Evolutionary conservation across 1,284 basidiomycete genomes (phyloP).

Genomic region (Bondarzewia mesenterica): DNA sequence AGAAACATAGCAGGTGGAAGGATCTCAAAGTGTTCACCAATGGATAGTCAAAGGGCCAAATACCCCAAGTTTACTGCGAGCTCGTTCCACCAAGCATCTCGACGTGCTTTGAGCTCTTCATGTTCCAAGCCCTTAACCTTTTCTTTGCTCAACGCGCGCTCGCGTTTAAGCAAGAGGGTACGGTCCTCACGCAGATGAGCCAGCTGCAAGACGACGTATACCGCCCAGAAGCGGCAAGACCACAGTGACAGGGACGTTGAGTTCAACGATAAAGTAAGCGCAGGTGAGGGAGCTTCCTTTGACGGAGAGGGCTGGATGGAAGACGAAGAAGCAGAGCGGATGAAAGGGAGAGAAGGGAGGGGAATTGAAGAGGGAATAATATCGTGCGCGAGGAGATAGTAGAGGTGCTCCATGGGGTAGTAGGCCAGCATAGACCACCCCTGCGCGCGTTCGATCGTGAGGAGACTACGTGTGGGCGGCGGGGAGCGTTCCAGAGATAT

Average conservation of each 20-base stretch:
- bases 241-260: slow-evolving; percentile 44
- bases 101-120: slow-evolving; percentile 47
- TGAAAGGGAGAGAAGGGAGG: slow-evolving; percentile 32
- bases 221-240: slow-evolving; percentile 73
- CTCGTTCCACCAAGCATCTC: slow-evolving; percentile 69
- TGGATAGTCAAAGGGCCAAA: slow-evolving; percentile 76
- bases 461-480: slow-evolving; percentile 57
- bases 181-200: slow-evolving; percentile 62
- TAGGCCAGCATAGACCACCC: slow-evolving; percentile 80
- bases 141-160: slow-evolving; percentile 48
- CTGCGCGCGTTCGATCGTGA: slow-evolving; percentile 74
- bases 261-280: slow-evolving; percentile 29
- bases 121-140: slow-evolving; percentile 50
- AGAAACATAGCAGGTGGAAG: slow-evolving; percentile 1
- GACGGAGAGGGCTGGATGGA: not conserved
- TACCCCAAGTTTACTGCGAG: slow-evolving; percentile 69
- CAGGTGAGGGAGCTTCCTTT: slow-evolving; percentile 14
- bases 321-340: slow-evolving; percentile 12
- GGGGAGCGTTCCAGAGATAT: slow-evolving; percentile 61
- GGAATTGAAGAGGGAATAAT: slow-evolving; percentile 50
- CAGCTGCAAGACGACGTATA: slow-evolving; percentile 69
- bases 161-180: slow-evolving; percentile 43
- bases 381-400: slow-evolving; percentile 58
- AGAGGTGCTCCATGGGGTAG: slow-evolving; percentile 76
- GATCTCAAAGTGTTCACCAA: slow-evolving; percentile 43